Evolutionary conservation across 2,329 filamentous ascomycete genomes (phyloP).

Genomic region (Rutstroemia sp.): DNA sequence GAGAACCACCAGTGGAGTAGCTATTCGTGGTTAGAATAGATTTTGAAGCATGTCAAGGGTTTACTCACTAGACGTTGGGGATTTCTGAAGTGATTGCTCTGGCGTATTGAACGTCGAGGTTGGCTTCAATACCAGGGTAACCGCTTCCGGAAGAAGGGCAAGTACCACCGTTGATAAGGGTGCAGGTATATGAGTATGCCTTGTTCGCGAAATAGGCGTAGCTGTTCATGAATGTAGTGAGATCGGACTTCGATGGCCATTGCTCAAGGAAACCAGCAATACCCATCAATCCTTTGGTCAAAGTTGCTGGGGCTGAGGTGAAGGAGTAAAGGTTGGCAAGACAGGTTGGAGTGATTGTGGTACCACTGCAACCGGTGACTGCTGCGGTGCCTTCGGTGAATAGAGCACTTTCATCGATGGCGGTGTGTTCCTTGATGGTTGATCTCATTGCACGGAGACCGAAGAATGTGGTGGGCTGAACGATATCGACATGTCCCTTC

Average conservation of each 20-base stretch:
- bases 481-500: constrained; percentile 49
- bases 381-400: constrained; percentile 12
- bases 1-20: constrained; percentile 50
- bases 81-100: constrained; percentile 47
- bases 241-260: constrained; percentile 22
- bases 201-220: constrained; percentile 22
- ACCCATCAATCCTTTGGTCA: constrained; percentile 20
- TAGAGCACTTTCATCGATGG: constrained; percentile 9
- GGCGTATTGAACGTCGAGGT: constrained; percentile 52
- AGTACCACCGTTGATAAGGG: constrained; percentile 28
- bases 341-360: constrained; percentile 24
- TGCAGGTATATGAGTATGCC: constrained; percentile 29
- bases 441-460: constrained; percentile 30
- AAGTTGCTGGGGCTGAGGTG: constrained; percentile 12
- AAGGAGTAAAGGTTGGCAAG: constrained; percentile 27
- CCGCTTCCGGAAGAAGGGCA: constrained; percentile 16
- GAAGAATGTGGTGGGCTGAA: constrained; percentile 56
- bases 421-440: constrained; percentile 13
- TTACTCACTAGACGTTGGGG: constrained; percentile 37
- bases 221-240: constrained; percentile 23
- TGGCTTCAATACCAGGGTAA: constrained; percentile 38
- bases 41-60: background rate
- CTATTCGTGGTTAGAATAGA: background rate
- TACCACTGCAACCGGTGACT: constrained; percentile 23
- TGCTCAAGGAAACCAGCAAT: constrained; percentile 27